Conservation (phyloP, 305 asterid species). For the Fraxinus angustifolia region DNA sequence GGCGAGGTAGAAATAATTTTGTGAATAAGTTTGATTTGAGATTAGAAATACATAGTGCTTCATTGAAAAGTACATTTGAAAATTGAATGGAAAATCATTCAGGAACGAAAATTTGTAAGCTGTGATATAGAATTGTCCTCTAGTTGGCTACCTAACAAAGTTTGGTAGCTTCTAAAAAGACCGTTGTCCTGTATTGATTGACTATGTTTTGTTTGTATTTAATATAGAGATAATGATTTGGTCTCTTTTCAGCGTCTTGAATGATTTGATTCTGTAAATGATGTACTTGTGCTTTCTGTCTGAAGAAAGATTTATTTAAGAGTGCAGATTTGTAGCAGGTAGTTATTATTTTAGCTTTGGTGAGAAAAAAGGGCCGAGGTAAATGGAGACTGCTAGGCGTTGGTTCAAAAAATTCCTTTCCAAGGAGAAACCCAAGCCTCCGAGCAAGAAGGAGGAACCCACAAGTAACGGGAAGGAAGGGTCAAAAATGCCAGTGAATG, state of each 20-base stretch:
- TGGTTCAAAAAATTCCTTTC: conserved; percentile 55
- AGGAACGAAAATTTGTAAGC: conserved; percentile 18
- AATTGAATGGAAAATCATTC: conserved; percentile 4
- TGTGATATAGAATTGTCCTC: conserved; percentile 10
- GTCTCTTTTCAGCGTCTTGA: neutral
- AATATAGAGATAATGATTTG: conserved; percentile 34
- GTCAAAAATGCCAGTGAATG: conserved; percentile 41
- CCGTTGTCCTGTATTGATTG: conserved; percentile 28
- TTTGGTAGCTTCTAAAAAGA: conserved; percentile 21
- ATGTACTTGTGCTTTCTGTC: conserved; percentile 34
- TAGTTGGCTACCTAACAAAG: conserved; percentile 22
- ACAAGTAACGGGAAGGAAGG: conserved; percentile 57
- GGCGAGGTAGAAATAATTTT: conserved; percentile 10
- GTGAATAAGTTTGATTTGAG: conserved; percentile 3
- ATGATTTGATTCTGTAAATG: conserved; percentile 33
- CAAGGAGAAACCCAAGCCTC: conserved; percentile 63
- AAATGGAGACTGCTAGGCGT: conserved; percentile 66
- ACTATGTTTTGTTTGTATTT: conserved; percentile 25
- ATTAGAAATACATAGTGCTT: neutral
- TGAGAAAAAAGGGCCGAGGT: conserved; percentile 20
- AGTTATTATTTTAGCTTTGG: conserved; percentile 23
- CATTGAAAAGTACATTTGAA: neutral
- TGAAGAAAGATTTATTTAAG: conserved; percentile 25
- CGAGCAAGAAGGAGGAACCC: conserved; percentile 48
- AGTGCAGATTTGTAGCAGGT: conserved; percentile 22